Evolutionary conservation across 2,329 filamentous ascomycete species (phyloP).

Genomic region (Curvularia lunata): DNA sequence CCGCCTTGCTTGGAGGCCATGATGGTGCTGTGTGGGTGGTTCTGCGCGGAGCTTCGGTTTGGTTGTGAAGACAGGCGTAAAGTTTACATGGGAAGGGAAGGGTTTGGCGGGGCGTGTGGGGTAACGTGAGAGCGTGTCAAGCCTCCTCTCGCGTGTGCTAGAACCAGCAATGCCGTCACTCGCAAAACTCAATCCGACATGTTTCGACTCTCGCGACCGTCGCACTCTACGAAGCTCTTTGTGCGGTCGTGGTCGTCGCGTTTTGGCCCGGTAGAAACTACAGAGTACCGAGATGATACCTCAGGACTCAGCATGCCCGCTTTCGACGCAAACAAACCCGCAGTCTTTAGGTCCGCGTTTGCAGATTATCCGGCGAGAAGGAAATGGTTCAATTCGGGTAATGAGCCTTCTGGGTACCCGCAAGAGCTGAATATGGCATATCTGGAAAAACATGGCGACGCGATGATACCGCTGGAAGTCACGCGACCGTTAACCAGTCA

Average conservation of each 20-base stretch:
- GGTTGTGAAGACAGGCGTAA: conserved; percentile 15
- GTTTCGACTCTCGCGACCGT: conserved; percentile 1
- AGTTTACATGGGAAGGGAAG: conserved; percentile 19
- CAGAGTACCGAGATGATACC: conserved; percentile 10
- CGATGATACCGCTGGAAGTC: conserved; percentile 66
- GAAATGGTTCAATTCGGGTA: conserved; percentile 38
- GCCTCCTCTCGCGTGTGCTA: conserved; percentile 1
- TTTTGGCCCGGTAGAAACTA: conserved; percentile 1
- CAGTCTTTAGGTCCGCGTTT: conserved; percentile 33
- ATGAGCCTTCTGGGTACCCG: conserved; percentile 4
- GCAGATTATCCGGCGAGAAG: conserved; percentile 33
- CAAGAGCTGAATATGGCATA: conserved; percentile 33
- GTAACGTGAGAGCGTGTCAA: conserved; percentile 34
- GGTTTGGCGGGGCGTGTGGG: conserved; percentile 32
- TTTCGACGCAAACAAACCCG: conserved; percentile 31
- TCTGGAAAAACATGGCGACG: conserved; percentile 52
- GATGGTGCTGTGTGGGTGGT: conserved; percentile 6
- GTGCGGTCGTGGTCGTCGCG: not conserved
- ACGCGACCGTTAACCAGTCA: conserved; percentile 41
- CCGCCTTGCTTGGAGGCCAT: conserved; percentile 39
- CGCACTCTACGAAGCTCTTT: not conserved
- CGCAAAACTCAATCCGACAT: not conserved
- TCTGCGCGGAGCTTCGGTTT: conserved; percentile 8
- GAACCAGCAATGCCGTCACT: not conserved
- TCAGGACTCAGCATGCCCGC: conserved; percentile 13